Percentiles rank a stretch among this genome's conserved stretches.
phyloP scores from a whole-genome alignment of 805 yeast species.

The Yarrowia sp. region DNA sequence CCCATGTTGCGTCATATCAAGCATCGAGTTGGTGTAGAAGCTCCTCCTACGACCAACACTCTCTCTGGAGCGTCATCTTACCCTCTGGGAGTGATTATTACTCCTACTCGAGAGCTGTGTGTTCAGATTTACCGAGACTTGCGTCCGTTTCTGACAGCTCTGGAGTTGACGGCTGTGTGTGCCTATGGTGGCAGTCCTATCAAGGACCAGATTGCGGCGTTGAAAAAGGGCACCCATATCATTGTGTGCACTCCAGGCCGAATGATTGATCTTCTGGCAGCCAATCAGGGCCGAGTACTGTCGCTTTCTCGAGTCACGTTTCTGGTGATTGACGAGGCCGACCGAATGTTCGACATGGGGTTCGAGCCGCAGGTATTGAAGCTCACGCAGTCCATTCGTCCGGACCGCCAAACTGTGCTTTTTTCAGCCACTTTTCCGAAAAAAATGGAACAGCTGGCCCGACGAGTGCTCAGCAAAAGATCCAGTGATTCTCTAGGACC shows the following conservation, averaged over 20 bases:
- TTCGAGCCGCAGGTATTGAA: slow-evolving; percentile 94
- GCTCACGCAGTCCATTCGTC: slow-evolving; percentile 75
- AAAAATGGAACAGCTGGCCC: slow-evolving; percentile 77
- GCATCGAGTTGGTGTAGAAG: slow-evolving; percentile 50
- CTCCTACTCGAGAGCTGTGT: slow-evolving; percentile 94
- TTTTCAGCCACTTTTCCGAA: slow-evolving; percentile 95
- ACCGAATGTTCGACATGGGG: slow-evolving; percentile 95
- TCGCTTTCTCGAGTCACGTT: slow-evolving; percentile 74
- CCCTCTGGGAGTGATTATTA: slow-evolving; percentile 78
- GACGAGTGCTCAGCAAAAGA: slow-evolving; percentile 58
- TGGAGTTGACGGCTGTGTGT: slow-evolving; percentile 66
- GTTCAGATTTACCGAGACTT: slow-evolving; percentile 79
- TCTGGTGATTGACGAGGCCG: slow-evolving; percentile 95
- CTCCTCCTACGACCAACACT: slow-evolving; percentile 53
- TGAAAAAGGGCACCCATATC: slow-evolving; percentile 79
- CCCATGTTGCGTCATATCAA: slow-evolving; percentile 85
- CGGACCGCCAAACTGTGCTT: slow-evolving; percentile 85
- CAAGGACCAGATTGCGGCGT: slow-evolving; percentile 77
- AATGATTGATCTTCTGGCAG: slow-evolving; percentile 83
- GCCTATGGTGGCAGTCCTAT: slow-evolving; percentile 92
- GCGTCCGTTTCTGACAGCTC: slow-evolving; percentile 59
- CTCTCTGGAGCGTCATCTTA: slow-evolving; percentile 61
- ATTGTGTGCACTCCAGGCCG: slow-evolving; percentile 96
- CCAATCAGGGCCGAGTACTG: slow-evolving; percentile 79
- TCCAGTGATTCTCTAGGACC: slow-evolving; percentile 52